Evolutionary conservation across 2,329 filamentous ascomycete species (phyloP).

Genomic region (Venturia effusa): DNA sequence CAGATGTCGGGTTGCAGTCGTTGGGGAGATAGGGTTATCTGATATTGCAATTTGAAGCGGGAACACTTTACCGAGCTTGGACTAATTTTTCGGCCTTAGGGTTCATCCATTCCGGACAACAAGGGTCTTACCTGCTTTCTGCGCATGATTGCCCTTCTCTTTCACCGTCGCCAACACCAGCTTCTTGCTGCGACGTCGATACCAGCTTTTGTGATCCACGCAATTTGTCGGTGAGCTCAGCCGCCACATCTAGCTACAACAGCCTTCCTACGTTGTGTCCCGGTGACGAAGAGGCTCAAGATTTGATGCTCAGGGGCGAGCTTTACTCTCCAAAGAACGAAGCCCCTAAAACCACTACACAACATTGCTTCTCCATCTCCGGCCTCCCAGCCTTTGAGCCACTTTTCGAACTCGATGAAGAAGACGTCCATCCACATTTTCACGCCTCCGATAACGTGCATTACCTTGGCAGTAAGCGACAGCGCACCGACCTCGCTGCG

Average conservation of each 20-base stretch:
- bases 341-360: conserved; percentile 24
- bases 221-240: conserved; percentile 63
- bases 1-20: conserved; percentile 10
- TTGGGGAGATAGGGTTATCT: background rate
- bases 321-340: conserved; percentile 23
- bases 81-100: conserved; percentile 31
- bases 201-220: conserved; percentile 86
- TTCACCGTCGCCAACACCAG: conserved; percentile 62
- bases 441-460: conserved; percentile 55
- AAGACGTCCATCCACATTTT: conserved; percentile 74
- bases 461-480: conserved; percentile 56
- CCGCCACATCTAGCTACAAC: conserved; percentile 52
- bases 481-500: conserved; percentile 58
- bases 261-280: conserved; percentile 50
- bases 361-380: conserved; percentile 37
- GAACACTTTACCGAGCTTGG: background rate
- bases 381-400: conserved; percentile 69
- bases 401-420: conserved; percentile 80
- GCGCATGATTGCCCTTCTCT: conserved; percentile 57
- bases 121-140: conserved; percentile 57
- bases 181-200: conserved; percentile 57
- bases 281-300: conserved; percentile 53
- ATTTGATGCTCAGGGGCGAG: conserved; percentile 39
- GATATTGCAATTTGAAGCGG: background rate
- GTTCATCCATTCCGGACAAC: conserved; percentile 47